Percentiles rank a stretch among this genome's conserved stretches.
Conservation (phyloP, 108 stramenopile genomes). For the Parietichytrium sp. region DNA sequence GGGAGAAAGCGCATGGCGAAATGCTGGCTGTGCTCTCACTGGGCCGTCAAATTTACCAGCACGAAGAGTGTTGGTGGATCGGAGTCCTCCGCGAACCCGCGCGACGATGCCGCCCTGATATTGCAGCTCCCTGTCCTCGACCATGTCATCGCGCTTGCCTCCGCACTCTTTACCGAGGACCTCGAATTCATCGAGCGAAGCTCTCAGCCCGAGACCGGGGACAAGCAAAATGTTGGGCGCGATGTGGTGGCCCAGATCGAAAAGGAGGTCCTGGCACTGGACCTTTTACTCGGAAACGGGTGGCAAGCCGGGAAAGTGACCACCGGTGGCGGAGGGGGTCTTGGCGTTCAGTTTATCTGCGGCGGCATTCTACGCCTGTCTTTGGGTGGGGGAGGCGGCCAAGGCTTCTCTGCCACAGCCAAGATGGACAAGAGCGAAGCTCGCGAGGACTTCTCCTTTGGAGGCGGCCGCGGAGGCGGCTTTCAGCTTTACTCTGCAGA, state of each 20-base stretch:
- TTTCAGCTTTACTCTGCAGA: neutral
- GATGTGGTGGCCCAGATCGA: neutral
- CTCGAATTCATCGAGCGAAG: too few relatives aligned
- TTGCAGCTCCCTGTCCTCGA: neutral
- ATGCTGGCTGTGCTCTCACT: conserved; percentile 24
- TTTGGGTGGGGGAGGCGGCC: conserved; percentile 14
- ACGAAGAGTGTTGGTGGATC: too few relatives aligned
- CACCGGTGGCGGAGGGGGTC: neutral
- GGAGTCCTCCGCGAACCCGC: neutral
- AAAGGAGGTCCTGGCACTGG: neutral
- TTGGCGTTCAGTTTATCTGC: conserved; percentile 4
- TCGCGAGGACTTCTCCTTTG: neutral
- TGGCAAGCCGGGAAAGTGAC: too few relatives aligned
- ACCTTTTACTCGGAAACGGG: neutral
- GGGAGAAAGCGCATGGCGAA: neutral
- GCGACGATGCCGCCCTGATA: neutral
- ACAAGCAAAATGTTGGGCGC: neutral
- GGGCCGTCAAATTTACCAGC: neutral
- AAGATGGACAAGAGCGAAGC: neutral
- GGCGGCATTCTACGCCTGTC: neutral
- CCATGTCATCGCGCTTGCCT: neutral
- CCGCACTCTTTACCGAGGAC: neutral
- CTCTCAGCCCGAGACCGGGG: neutral
- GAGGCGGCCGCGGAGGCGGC: neutral
- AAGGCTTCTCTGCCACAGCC: neutral